phyloP scores from a whole-genome alignment of 2,329 filamentous ascomycete genomes.

The Graphiopsis chlorocephala region DNA sequence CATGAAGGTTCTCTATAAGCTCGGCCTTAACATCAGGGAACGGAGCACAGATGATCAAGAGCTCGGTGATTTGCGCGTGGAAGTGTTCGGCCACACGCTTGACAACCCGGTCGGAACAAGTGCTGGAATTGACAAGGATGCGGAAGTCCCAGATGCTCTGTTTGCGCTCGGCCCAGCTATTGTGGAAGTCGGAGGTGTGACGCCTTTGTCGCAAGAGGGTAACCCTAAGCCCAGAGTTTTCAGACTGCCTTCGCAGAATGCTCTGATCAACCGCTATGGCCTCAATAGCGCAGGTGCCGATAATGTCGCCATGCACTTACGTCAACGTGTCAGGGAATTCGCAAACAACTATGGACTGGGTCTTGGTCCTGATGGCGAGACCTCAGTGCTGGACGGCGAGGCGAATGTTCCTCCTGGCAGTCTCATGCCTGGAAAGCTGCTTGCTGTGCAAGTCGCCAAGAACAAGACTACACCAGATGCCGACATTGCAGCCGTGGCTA shows the following conservation, averaged over 20 bases:
- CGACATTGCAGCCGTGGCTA: conserved; percentile 76
- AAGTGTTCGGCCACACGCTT: conserved; percentile 74
- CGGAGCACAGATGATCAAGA: conserved; percentile 59
- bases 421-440: conserved; percentile 68
- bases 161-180: conserved; percentile 81
- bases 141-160: conserved; percentile 78
- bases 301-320: conserved; percentile 73
- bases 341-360: conserved; percentile 69
- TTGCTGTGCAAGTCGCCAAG: conserved; percentile 94
- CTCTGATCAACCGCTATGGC: conserved; percentile 92
- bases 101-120: conserved; percentile 89
- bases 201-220: conserved; percentile 79
- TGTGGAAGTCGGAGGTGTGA: conserved; percentile 90
- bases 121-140: conserved; percentile 94
- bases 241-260: conserved; percentile 76
- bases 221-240: conserved; percentile 89
- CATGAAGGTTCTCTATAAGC: conserved; percentile 68
- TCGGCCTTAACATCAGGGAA: conserved; percentile 79
- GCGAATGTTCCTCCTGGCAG: conserved; percentile 79
- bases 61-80: conserved; percentile 51
- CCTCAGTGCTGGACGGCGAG: conserved; percentile 71
- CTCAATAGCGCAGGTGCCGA: conserved; percentile 91
- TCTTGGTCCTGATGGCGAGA: conserved; percentile 60
- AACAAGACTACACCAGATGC: conserved; percentile 87
- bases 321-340: conserved; percentile 73